Conservation (phyloP, 371 early-diverging fungal species). For the Mortierella sp. region DNA sequence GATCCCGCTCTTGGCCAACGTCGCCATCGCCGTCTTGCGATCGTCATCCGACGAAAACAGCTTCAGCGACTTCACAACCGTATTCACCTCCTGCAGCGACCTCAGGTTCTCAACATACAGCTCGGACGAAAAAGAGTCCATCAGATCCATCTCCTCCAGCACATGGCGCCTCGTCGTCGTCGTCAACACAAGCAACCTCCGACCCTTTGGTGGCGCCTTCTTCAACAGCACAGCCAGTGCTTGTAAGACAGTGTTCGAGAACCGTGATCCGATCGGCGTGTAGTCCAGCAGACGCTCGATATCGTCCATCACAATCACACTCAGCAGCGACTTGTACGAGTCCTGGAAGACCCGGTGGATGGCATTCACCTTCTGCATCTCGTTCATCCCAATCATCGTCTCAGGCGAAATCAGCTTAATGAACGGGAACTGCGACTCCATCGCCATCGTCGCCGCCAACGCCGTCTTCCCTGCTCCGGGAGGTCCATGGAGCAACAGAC, state of each 20-base stretch:
- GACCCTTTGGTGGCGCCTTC: constrained; percentile 91
- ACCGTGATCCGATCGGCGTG: constrained; percentile 98
- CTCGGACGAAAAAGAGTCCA: constrained; percentile 87
- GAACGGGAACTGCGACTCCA: constrained; percentile 96
- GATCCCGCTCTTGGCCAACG: constrained; percentile 68
- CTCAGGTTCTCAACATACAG: constrained; percentile 86
- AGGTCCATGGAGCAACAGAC: constrained; percentile 91
- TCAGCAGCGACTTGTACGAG: constrained; percentile 97
- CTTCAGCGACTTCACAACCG: constrained; percentile 75
- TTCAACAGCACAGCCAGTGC: constrained; percentile 93
- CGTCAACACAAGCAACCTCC: constrained; percentile 86
- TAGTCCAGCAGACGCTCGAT: constrained; percentile 98
- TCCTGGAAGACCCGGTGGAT: constrained; percentile 96
- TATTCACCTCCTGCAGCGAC: constrained; percentile 75
- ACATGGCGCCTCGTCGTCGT: constrained; percentile 88
- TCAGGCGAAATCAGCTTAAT: constrained; percentile 99
- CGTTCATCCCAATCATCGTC: constrained; percentile 96
- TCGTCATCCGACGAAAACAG: constrained; percentile 74
- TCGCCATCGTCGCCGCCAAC: constrained; percentile 96
- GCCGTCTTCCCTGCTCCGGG: constrained; percentile 98
- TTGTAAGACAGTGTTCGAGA: constrained; percentile 97
- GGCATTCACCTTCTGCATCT: constrained; percentile 92
- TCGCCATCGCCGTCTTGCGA: constrained; percentile 63
- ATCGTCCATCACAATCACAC: constrained; percentile 97
- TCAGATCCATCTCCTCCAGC: constrained; percentile 90